phyloP scores from a whole-genome alignment of 495 filamentous ascomycete genomes.

The Usnea hakonensis region DNA sequence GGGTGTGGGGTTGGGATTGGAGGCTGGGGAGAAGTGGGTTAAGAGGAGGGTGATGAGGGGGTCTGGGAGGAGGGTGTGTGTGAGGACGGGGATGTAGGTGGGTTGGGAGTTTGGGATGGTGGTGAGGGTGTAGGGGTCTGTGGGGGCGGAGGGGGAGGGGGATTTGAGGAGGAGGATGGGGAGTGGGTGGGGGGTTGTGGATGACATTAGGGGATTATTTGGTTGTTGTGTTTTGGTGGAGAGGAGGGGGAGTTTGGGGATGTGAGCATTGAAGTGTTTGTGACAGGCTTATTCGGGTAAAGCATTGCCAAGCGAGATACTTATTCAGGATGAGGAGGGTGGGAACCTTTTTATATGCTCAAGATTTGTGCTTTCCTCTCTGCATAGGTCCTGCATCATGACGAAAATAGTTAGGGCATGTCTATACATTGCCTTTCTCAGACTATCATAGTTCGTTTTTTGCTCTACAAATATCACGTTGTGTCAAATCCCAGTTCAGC shows the following conservation, averaged over 20 bases:
- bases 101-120: neutral
- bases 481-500: neutral
- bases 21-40: constrained; percentile 12
- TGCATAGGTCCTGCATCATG: no score
- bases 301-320: no score
- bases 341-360: no score
- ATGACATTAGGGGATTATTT: neutral
- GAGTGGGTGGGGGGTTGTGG: constrained; percentile 7
- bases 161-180: constrained; percentile 10
- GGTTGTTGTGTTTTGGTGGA: neutral
- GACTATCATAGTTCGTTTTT: no score
- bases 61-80: constrained; percentile 17
- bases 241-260: neutral
- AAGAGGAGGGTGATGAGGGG: constrained; percentile 17
- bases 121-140: constrained; percentile 3
- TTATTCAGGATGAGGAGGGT: no score
- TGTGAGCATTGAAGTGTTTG: neutral
- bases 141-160: neutral
- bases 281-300: no score
- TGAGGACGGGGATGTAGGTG: constrained; percentile 18
- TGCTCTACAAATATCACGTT: neutral
- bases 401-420: no score
- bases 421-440: no score
- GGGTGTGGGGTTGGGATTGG: neutral
- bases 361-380: no score